A percentile compares a stretch with the other conserved stretches of the same genome.
Evolutionary conservation across 163 green algal genomes (phyloP).

Genomic region (Scenedesmus sp.): DNA sequence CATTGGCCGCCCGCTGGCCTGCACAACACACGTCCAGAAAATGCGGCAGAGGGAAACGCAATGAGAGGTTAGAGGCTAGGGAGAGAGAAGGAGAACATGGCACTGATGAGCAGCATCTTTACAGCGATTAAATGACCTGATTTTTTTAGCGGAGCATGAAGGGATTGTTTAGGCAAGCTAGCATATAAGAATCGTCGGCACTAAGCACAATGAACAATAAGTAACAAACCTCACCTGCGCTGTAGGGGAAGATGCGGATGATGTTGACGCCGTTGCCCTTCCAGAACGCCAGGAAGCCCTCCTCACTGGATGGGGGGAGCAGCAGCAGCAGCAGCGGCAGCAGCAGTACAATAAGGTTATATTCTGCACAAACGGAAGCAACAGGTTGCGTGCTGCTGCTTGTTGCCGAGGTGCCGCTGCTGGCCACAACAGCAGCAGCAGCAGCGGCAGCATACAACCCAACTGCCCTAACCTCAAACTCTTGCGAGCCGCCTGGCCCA

Average conservation of each 20-base stretch:
- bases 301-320: conserved; percentile 67
- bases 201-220: background rate
- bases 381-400: background rate
- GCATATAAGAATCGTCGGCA: no score
- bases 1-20: no score
- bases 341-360: background rate
- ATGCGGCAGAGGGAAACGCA: no score
- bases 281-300: conserved; percentile 92
- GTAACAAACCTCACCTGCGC: conserved; percentile 66
- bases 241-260: conserved; percentile 96
- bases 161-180: no score
- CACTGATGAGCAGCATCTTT: no score
- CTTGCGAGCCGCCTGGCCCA: no score
- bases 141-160: no score
- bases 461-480: background rate
- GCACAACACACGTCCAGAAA: no score
- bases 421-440: conserved; percentile 58
- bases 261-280: conserved; percentile 95
- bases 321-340: background rate
- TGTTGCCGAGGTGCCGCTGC: conserved; percentile 66
- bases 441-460: background rate
- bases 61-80: no score
- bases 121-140: no score
- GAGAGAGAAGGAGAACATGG: no score
- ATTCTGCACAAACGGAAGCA: background rate